Conservation (phyloP, 208 protist genomes). For the Balamuthia mandrillaris region DNA sequence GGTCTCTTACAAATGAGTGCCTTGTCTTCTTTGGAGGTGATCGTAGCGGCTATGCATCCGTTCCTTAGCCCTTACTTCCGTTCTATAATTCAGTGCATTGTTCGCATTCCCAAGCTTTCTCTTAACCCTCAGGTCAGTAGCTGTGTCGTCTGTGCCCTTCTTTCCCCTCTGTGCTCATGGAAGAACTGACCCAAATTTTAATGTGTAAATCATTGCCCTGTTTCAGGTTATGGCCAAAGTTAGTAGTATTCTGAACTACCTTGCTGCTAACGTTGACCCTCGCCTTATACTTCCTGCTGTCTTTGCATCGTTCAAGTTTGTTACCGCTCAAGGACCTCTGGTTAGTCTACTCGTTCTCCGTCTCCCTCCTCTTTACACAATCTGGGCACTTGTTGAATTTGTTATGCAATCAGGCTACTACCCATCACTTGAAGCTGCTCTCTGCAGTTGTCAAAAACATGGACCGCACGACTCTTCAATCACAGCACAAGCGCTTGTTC, state of each 20-base stretch:
- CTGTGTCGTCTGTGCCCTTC: not conserved
- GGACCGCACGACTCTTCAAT: not conserved
- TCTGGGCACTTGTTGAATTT: too few relatives aligned
- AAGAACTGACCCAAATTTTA: too few relatives aligned
- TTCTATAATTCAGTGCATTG: not conserved
- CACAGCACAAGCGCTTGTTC: constrained; percentile 3
- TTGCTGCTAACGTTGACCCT: constrained; percentile 27
- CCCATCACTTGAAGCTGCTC: too few relatives aligned
- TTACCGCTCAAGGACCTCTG: too few relatives aligned
- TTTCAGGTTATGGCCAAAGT: not conserved
- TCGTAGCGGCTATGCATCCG: not conserved
- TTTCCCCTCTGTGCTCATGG: not conserved
- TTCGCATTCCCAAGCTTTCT: not conserved
- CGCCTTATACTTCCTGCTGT: not conserved
- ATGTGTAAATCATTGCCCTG: not conserved
- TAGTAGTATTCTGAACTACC: not conserved
- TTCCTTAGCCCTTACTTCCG: constrained; percentile 17
- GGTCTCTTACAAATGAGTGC: constrained; percentile 2
- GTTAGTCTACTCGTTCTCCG: too few relatives aligned
- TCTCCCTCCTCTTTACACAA: too few relatives aligned
- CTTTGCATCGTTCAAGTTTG: not conserved
- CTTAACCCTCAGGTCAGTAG: not conserved
- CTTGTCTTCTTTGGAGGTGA: not conserved
- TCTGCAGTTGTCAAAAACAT: not conserved
- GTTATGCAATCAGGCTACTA: too few relatives aligned